Evolutionary conservation across 495 filamentous ascomycete genomes (phyloP).

Genomic region (Xylaria palmicola): DNA sequence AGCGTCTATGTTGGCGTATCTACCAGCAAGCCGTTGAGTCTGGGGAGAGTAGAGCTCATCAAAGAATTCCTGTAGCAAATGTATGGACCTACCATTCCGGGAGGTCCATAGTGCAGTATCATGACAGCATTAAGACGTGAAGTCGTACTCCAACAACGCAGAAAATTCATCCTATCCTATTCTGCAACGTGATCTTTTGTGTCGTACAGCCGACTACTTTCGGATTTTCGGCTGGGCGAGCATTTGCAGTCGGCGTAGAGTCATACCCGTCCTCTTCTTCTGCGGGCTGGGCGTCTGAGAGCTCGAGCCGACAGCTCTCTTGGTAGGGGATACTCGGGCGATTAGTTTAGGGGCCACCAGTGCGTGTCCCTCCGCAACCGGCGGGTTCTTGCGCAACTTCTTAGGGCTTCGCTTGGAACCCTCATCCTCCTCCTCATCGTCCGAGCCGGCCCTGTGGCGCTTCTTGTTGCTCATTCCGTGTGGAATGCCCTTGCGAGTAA

Average conservation of each 20-base stretch:
- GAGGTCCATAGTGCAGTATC: neutral
- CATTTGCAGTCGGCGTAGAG: slow-evolving; percentile 52
- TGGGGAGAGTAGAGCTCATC: neutral
- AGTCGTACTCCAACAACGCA: neutral
- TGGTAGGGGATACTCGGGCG: slow-evolving; percentile 20
- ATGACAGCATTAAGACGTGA: neutral
- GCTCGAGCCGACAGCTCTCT: slow-evolving; percentile 23
- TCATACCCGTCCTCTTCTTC: slow-evolving; percentile 47
- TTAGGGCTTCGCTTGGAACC: slow-evolving; percentile 41
- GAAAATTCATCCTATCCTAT: neutral
- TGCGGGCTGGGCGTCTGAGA: slow-evolving; percentile 38
- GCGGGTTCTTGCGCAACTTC: slow-evolving; percentile 45
- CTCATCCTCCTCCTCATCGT: slow-evolving; percentile 50
- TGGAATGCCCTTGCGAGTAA: slow-evolving; percentile 41
- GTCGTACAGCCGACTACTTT: slow-evolving; percentile 28
- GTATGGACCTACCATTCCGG: neutral
- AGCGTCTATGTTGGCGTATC: neutral
- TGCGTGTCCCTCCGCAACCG: slow-evolving; percentile 46
- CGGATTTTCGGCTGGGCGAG: slow-evolving; percentile 52
- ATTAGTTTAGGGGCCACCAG: slow-evolving; percentile 42
- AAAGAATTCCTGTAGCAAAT: neutral
- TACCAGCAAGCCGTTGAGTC: neutral
- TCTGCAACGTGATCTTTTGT: neutral
- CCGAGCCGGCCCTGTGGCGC: slow-evolving; percentile 54
- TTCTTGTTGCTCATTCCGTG: slow-evolving; percentile 78